A percentile compares a stretch with the other conserved stretches of the same genome.
phyloP scores from a whole-genome alignment of 1,284 basidiomycete species.

The Ceratobasidium theobromae region DNA sequence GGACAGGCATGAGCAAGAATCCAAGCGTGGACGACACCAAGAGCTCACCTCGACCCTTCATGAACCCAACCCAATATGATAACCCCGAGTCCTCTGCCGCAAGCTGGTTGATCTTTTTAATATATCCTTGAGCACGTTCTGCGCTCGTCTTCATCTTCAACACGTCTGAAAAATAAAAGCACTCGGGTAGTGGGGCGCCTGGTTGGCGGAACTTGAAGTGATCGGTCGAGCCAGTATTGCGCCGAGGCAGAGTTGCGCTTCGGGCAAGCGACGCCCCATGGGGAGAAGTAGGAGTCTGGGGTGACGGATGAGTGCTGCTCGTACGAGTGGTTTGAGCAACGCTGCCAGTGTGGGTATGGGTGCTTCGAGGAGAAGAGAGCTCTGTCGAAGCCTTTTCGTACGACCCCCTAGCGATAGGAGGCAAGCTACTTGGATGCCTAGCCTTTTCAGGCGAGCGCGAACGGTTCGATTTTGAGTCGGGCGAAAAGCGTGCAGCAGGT shows the following conservation, averaged over 20 bases:
- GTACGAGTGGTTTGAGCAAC: neutral
- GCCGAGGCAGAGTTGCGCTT: too few relatives aligned
- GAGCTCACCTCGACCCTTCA: constrained; percentile 57
- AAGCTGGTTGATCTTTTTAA: constrained; percentile 77
- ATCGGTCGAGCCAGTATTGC: too few relatives aligned
- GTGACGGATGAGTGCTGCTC: neutral
- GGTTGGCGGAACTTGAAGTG: constrained; percentile 1
- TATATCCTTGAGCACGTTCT: constrained; percentile 78
- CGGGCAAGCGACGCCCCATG: constrained; percentile 11
- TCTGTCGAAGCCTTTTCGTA: constrained; percentile 1
- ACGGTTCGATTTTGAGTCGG: neutral
- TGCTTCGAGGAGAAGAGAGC: neutral
- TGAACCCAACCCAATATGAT: constrained; percentile 68
- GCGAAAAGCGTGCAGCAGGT: neutral
- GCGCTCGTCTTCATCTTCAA: constrained; percentile 57
- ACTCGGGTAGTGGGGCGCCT: constrained; percentile 52
- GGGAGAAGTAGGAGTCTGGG: constrained; percentile 8
- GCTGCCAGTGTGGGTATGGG: neutral
- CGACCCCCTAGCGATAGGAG: constrained; percentile 4
- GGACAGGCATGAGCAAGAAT: constrained; percentile 9
- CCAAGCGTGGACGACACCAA: neutral
- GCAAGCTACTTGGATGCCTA: neutral
- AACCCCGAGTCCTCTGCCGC: constrained; percentile 76
- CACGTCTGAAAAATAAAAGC: constrained; percentile 75
- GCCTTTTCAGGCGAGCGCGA: constrained; percentile 11